Evolutionary conservation across 176 grass and related monocot genomes (phyloP), one percentile per base, ranked within the genome.

Genomic region (Avena sativa): DNA sequence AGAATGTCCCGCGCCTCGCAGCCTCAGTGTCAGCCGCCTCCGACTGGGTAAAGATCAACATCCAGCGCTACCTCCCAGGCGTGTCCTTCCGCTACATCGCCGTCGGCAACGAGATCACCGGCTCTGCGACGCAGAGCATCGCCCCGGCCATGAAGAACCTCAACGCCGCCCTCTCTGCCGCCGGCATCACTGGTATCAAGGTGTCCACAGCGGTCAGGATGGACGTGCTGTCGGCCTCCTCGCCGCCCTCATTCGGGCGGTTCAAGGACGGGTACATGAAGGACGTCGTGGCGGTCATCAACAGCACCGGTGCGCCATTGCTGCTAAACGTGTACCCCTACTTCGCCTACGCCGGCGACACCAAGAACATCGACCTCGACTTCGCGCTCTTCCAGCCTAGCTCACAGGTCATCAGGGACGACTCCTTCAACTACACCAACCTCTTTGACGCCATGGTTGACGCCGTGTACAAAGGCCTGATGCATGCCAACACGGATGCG

Each of bases 31-130:
- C 93, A 12, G 95, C 91, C 64, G 63, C 85, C 28, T 80, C 70
- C 32, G 73, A 89, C 77, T 89, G 93, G 80, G 91, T 98, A 23
- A 30, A 32, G 64, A 5, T 28, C 4, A 28, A 44, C 49, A 72
- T 91, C 93, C 8, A 95, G 85, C 57, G 89, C 89, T 16, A 32
- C 23, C 13, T 50, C 3, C 49, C 62, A 0, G 85, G 83, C 17
- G 93, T 98, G 34, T 57, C 20, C 23, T 90, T 98, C 79, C 88
- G 85, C 28, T 95, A 92, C 87, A 86, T 98, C 66, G 89, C 89
- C 65, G 95, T 89, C 46, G 95, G 95, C 48, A 98, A 98, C 69
- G 95, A 98, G 83, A 86, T 93, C 17, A 85, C 90, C 30, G 79
- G 84, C 0, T 0, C 6, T 16, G 92, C 85, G 0, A 50, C 77